Evolutionary conservation across 306 rosid genomes (phyloP).

Genomic region (Oxytropis ochrocephala): DNA sequence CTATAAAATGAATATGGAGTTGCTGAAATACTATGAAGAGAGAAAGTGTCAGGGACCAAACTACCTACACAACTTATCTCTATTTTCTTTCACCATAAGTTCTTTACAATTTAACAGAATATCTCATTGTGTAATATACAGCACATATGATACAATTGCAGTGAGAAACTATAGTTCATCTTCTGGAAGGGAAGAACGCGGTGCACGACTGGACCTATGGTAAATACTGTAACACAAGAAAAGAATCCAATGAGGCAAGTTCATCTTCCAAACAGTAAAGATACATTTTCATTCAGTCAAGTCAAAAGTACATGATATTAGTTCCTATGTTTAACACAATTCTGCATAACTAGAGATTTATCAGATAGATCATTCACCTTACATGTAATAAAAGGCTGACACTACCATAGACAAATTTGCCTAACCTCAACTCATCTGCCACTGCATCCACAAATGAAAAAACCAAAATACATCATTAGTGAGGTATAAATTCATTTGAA

Average conservation of each 20-base stretch:
- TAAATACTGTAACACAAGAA: conserved; percentile 30
- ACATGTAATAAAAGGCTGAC: conserved; percentile 29
- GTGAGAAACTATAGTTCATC: conserved; percentile 14
- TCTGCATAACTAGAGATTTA: neutral
- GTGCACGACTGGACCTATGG: conserved; percentile 14
- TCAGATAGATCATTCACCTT: conserved; percentile 29
- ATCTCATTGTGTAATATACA: conserved; percentile 16
- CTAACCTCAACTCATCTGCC: conserved; percentile 71
- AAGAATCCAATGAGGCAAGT: conserved; percentile 6
- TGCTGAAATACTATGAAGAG: neutral
- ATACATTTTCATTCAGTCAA: conserved; percentile 1
- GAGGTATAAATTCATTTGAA: conserved; percentile 14
- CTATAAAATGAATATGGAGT: neutral
- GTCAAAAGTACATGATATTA: neutral
- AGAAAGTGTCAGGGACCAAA: neutral
- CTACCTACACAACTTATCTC: conserved; percentile 14
- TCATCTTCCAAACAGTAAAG: neutral
- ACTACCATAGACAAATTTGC: conserved; percentile 7
- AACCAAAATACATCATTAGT: conserved; percentile 17
- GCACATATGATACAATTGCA: conserved; percentile 13
- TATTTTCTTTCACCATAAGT: conserved; percentile 8
- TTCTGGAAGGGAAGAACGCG: conserved; percentile 18
- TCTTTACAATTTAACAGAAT: conserved; percentile 20
- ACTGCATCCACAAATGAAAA: conserved; percentile 53
- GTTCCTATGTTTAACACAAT: neutral